Evolutionary conservation across 257 asterid genomes (phyloP), one percentile per base, ranked within the genome.

Genomic region (Primulina huaijiensis): DNA sequence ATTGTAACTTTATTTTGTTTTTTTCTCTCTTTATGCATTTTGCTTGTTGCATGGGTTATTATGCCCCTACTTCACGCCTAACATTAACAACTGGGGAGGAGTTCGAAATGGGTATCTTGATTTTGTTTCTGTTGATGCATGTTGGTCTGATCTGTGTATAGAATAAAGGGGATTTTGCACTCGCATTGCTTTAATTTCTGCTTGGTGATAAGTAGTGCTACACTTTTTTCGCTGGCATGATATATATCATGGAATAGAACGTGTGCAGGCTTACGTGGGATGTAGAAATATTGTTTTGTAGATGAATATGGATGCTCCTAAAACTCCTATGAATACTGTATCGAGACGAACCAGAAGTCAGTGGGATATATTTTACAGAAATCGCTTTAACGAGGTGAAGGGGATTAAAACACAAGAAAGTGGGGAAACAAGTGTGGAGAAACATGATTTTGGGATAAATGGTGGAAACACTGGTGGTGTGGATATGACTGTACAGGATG

Each of bases 331-430:
- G 60, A 34, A 19, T 30, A 11, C 55, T 67, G 71, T 52, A 52
- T 25, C 70, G 37, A 74, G 74, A 56, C 62, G 53, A 68, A 80
- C 82, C 10, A 74, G 84, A 43, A 30, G 56, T 1, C 68, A 68
- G 8, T 77, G 76, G 82, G 76, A 67, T 30, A 53, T 65, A 0
- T 67, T 40, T 31, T 80, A 46, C 59, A 60, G 25, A 2, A 60
- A 74, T 3, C 16, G 0, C 16, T 9, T 65, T 40, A 8, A 4
- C 19, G 70, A 69, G 56, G 2, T 5, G 60, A 73, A 56, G 74
- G 31, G 14, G 59, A 72, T 37, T 37, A 8, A 53, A 0, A 11
- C 17, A 2, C 14, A 55, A 20, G 53, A 64, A 35, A 40, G 58
- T 53, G 64, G 20, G 60, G 56, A 37, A 19, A 30, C 56, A 31